These are phyloP conservation scores for Corymbia citriodora DNA, from an alignment of 441 rosid species.

Conservation along the genomic window DNA sequence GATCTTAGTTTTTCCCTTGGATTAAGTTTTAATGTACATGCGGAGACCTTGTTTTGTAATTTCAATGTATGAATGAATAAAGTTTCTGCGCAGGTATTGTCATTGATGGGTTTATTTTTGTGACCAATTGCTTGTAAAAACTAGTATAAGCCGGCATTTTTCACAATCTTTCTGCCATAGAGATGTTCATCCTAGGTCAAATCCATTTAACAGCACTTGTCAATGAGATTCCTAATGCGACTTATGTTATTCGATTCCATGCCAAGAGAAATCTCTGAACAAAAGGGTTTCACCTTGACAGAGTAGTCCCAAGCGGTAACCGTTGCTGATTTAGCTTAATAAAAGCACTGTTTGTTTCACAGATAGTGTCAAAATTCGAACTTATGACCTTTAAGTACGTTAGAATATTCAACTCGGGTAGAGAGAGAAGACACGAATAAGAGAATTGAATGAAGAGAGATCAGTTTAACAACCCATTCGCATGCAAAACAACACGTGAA, in stretches of 20 bases:
- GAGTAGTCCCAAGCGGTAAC: neutral
- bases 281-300: neutral
- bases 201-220: neutral
- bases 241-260: neutral
- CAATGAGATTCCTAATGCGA: neutral
- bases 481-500: neutral
- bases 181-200: neutral
- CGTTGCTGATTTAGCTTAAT: neutral
- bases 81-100: neutral
- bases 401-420: neutral
- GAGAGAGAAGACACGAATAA: neutral
- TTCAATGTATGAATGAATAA: neutral
- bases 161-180: neutral
- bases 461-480: neutral
- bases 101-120: neutral
- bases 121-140: neutral
- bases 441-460: neutral
- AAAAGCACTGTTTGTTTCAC: neutral
- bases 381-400: neutral
- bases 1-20: neutral
- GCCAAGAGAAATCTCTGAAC: neutral
- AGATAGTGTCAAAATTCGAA: neutral
- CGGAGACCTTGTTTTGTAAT: neutral
- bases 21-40: neutral
- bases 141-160: neutral